phyloP scores from a whole-genome alignment of 768 basidiomycete genomes.

The Coprinellus aureogranulatus region DNA sequence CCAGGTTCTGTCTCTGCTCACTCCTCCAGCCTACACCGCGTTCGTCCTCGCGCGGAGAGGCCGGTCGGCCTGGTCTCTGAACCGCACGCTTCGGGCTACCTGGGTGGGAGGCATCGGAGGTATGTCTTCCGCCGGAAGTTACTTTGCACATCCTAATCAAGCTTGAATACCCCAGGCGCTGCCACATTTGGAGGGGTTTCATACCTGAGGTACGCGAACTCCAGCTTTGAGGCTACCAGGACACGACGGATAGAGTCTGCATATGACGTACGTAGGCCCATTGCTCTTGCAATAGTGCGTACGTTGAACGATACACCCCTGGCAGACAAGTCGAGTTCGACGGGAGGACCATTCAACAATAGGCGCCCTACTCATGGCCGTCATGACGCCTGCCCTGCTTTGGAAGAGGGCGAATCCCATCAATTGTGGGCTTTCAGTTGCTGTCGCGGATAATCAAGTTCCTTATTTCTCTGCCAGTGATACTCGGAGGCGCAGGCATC shows the following conservation, averaged over 20 bases:
- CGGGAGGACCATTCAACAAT: constrained; percentile 76
- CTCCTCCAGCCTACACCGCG: constrained; percentile 58
- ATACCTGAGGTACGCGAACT: constrained; percentile 57
- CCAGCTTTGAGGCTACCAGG: constrained; percentile 48
- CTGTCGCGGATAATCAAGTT: too few species aligned
- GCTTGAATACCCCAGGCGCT: constrained; percentile 35
- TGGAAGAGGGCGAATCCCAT: constrained; percentile 65
- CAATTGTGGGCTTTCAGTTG: constrained; percentile 52
- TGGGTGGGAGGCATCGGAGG: constrained; percentile 70
- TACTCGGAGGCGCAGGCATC: constrained; percentile 69
- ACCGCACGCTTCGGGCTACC: constrained; percentile 65
- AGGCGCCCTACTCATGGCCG: constrained; percentile 60
- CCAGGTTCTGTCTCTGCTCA: constrained; percentile 60
- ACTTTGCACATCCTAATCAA: neutral
- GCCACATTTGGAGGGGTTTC: constrained; percentile 54
- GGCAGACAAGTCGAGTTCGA: constrained; percentile 58
- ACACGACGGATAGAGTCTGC: constrained; percentile 46
- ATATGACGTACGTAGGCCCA: constrained; percentile 52
- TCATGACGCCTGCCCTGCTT: constrained; percentile 65
- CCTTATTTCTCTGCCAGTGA: too few species aligned
- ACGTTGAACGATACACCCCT: neutral
- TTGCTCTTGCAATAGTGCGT: neutral
- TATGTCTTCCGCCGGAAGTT: constrained; percentile 27
- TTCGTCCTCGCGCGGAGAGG: constrained; percentile 56
- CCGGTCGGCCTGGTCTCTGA: constrained; percentile 52